phyloP scores from a whole-genome alignment of 495 filamentous ascomycete species.

The Tuber microsphaerosporum region DNA sequence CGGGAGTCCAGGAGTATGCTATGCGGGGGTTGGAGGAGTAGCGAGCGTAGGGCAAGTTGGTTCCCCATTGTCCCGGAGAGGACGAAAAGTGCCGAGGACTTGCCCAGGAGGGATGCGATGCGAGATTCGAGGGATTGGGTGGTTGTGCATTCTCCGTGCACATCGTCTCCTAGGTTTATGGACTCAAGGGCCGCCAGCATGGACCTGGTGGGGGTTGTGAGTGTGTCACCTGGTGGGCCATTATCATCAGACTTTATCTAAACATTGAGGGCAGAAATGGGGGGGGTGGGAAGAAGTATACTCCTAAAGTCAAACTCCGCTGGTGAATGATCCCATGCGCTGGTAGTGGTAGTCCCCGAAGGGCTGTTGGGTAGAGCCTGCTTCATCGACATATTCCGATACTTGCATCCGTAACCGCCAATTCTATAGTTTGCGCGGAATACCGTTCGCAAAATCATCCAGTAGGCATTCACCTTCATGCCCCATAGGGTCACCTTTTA shows the following conservation, averaged over 20 bases:
- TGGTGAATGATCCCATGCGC: constrained; percentile 41
- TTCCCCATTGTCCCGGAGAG: constrained; percentile 90
- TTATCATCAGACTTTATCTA: background rate
- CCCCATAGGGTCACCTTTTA: background rate
- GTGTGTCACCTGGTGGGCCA: constrained; percentile 57
- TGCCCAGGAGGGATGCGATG: constrained; percentile 61
- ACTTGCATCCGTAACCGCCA: background rate
- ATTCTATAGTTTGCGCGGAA: background rate
- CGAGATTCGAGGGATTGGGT: constrained; percentile 65
- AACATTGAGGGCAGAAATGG: background rate
- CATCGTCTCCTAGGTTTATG: constrained; percentile 64
- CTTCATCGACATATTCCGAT: background rate
- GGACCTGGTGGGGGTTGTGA: constrained; percentile 74
- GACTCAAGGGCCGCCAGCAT: constrained; percentile 65
- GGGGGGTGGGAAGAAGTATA: background rate
- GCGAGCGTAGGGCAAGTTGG: constrained; percentile 61
- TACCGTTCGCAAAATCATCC: background rate
- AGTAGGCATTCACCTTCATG: background rate
- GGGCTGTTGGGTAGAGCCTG: background rate
- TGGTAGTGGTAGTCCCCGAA: constrained; percentile 2
- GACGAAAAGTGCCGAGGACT: constrained; percentile 68
- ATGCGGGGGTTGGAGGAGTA: constrained; percentile 64
- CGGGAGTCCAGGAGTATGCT: constrained; percentile 61
- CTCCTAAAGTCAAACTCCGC: constrained; percentile 56
- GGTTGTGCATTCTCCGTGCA: constrained; percentile 73